Evolutionary conservation across 1,139 yeast genomes (phyloP), one percentile per base, ranked within the genome.

Genomic region (Debaryomyces fabryi): DNA sequence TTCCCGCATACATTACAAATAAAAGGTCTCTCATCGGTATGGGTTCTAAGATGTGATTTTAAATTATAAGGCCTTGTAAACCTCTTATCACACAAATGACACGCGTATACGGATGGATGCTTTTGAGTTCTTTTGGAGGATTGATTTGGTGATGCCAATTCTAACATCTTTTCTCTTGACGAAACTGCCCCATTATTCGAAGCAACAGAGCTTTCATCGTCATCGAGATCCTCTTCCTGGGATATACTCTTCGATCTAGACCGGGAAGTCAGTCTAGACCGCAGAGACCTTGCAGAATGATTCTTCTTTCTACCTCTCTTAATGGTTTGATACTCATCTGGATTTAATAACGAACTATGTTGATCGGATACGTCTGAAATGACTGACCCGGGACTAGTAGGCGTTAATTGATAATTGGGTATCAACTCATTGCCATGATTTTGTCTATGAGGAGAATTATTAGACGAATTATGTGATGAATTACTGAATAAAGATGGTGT

Each of bases 31-130:
- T 93, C 98, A 63, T 91, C 92, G 0, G 97, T 92, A 65, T 93
- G 99, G 0, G 98, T 92, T 50, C 97, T 73, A 60, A 88, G 72
- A 69, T 93, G 99, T 0, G 97, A 89, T 58, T 93, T 88, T 58
- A 93, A 73, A 63, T 93, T 93, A 67, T 93, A 93, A 0, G 97
- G 97, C 50, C 98, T 72, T 2, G 98, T 91, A 64, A 93, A 93
- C 45, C 86, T 72, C 65, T 90, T 91, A 40, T 86, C 92, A 68
- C 99, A 93, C 45, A 88, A 67, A 51, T 85, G 85, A 66, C 99
- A 93, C 0, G 89, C 87, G 65, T 83, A 91, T 9, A 85, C 81
- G 25, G 92, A 81, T 0, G 96, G 93, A 59, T 86, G 88, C 57
- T 86, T 88, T 58, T 87, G 92, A 3, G 81, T 76, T 32, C 88